Evolutionary conservation across 305 asterid genomes (phyloP).

Genomic region (Solanum hybrid): DNA sequence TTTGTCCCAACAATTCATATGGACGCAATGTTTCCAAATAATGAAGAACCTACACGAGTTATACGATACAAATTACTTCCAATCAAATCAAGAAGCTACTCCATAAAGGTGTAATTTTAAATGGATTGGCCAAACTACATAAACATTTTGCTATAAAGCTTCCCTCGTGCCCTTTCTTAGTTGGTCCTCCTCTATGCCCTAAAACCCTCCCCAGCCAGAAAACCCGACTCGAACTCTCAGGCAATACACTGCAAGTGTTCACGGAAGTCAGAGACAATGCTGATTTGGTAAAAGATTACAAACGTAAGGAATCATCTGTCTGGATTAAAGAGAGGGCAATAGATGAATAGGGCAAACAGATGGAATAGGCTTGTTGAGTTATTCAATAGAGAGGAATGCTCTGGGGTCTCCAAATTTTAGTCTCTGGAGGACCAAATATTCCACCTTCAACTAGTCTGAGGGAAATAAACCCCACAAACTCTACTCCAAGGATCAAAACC

Average conservation of each 20-base stretch:
- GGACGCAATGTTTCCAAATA: conserved; percentile 89
- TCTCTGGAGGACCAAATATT: not conserved
- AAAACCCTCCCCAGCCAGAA: not conserved
- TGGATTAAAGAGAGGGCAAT: not conserved
- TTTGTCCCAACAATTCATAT: conserved; percentile 66
- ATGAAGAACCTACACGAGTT: conserved; percentile 56
- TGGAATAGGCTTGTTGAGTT: not conserved
- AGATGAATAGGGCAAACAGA: not conserved
- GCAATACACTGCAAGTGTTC: not conserved
- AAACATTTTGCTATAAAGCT: not conserved
- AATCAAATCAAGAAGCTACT: not conserved
- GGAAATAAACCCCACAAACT: not conserved
- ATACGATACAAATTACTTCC: conserved; percentile 1
- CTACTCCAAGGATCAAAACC: conserved; percentile 2
- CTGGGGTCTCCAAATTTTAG: not conserved
- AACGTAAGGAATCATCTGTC: not conserved
- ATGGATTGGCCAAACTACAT: not conserved
- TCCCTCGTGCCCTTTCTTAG: not conserved
- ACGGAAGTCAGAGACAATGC: not conserved
- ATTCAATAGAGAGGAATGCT: not conserved
- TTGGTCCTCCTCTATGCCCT: not conserved
- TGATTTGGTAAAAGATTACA: not conserved
- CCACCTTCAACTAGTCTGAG: not conserved
- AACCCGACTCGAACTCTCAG: not conserved
- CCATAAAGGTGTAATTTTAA: not conserved